A percentile compares a stretch with the other conserved stretches of the same genome.
Evolutionary conservation across 2,329 filamentous ascomycete species (phyloP).

Genomic region (Albophoma yamanashiensis): DNA sequence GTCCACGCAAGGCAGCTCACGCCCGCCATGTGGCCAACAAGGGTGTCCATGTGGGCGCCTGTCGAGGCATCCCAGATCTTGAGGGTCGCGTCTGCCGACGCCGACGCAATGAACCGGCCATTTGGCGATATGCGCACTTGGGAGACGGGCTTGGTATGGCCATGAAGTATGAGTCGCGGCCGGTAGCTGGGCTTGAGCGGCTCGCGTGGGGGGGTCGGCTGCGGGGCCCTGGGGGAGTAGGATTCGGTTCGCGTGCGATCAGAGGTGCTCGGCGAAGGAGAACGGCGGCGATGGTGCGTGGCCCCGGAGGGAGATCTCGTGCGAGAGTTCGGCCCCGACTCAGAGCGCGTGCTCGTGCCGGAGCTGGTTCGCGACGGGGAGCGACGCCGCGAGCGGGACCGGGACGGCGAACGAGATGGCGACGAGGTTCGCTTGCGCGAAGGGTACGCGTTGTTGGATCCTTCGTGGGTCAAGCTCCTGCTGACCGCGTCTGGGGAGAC

Average conservation of each 20-base stretch:
- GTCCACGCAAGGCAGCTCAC: conserved; percentile 92
- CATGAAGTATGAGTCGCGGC: conserved; percentile 59
- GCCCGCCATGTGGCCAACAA: conserved; percentile 88
- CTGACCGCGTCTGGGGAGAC: conserved; percentile 10
- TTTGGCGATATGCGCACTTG: conserved; percentile 87
- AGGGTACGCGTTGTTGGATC: background rate
- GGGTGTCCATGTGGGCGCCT: conserved; percentile 72
- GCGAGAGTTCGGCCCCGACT: conserved; percentile 20
- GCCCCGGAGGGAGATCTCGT: conserved; percentile 15
- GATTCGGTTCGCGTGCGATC: conserved; percentile 14
- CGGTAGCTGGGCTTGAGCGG: conserved; percentile 55
- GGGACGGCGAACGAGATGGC: background rate
- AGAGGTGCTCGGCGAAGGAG: conserved; percentile 17
- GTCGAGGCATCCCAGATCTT: conserved; percentile 82
- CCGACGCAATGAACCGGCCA: conserved; percentile 79
- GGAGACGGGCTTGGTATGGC: conserved; percentile 70
- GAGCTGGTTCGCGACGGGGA: conserved; percentile 23
- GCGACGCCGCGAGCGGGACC: conserved; percentile 15
- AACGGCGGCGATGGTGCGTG: conserved; percentile 17
- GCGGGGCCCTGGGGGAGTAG: conserved; percentile 7
- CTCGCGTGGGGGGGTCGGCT: conserved; percentile 30
- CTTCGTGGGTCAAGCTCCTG: background rate
- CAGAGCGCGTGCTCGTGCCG: conserved; percentile 25
- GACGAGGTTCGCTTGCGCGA: background rate
- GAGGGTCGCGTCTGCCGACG: conserved; percentile 79